Evolutionary conservation across 441 rosid genomes (phyloP).

Genomic region (Arabidopsis lyrata): DNA sequence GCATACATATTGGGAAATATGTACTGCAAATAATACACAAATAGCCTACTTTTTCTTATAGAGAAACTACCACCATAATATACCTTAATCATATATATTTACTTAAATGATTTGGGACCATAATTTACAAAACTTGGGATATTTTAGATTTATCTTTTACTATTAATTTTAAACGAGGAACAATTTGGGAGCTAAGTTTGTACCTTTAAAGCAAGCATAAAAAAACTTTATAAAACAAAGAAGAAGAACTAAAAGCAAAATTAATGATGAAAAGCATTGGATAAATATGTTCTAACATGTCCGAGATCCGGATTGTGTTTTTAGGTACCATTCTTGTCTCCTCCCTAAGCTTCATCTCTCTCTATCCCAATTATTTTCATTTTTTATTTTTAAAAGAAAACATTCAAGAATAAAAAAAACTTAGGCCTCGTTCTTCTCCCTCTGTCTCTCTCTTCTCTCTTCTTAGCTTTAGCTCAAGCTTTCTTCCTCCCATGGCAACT

Average conservation of each 20-base stretch:
- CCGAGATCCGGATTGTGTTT: constrained; percentile 53
- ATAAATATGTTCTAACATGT: constrained; percentile 52
- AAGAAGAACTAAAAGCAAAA: constrained; percentile 27
- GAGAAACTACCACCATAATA: constrained; percentile 23
- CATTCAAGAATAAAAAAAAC: constrained; percentile 27
- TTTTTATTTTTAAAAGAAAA: not conserved
- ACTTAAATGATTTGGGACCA: constrained; percentile 28
- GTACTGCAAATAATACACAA: constrained; percentile 25
- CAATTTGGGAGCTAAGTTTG: constrained; percentile 11
- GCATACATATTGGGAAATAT: constrained; percentile 22
- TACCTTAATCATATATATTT: constrained; percentile 3
- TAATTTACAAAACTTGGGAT: not conserved
- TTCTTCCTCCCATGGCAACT: constrained; percentile 51
- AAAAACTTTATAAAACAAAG: constrained; percentile 10
- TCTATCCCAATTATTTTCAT: constrained; percentile 44
- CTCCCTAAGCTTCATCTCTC: constrained; percentile 50
- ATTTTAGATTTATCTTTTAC: not conserved
- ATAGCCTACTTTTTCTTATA: constrained; percentile 20
- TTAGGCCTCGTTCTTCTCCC: constrained; percentile 45
- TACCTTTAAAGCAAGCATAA: constrained; percentile 14
- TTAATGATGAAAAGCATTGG: constrained; percentile 39
- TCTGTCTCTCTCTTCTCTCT: constrained; percentile 40
- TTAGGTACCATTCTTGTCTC: constrained; percentile 47
- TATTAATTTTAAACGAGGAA: not conserved
- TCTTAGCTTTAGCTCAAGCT: constrained; percentile 37